Evolutionary conservation across 441 rosid species (phyloP).

Genomic region (Mallotus repandus): DNA sequence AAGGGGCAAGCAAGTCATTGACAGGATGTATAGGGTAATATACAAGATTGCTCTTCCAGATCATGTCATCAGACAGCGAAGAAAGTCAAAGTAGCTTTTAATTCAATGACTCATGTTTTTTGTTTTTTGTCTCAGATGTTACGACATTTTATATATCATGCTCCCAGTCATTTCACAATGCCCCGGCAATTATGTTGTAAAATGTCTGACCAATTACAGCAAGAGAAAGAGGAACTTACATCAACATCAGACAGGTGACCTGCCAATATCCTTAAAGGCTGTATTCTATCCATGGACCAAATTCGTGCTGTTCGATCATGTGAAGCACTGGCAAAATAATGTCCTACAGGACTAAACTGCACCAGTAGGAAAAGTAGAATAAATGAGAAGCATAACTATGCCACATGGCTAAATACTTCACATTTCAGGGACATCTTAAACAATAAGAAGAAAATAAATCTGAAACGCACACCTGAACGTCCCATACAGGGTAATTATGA

Average conservation of each 20-base stretch:
- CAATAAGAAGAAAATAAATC: not conserved
- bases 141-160: not conserved
- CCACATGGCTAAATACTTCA: not conserved
- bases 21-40: not conserved
- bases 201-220: not conserved
- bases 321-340: slow-evolving; percentile 92
- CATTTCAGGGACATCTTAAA: not conserved
- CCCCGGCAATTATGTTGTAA: not conserved
- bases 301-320: slow-evolving; percentile 97
- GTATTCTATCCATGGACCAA: slow-evolving; percentile 96
- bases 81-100: not conserved
- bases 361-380: slow-evolving; percentile 29
- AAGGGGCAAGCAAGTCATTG: not conserved
- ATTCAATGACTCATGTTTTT: not conserved
- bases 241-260: slow-evolving; percentile 99
- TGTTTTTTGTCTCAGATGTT: not conserved
- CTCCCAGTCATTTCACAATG: no score
- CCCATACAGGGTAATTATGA: slow-evolving; percentile 99
- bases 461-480: slow-evolving; percentile 69
- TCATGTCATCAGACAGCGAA: not conserved
- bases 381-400: slow-evolving; percentile 10
- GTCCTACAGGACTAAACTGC: slow-evolving; percentile 99
- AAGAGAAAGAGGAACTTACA: slow-evolving; percentile 41
- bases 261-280: slow-evolving; percentile 93
- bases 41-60: not conserved